Conservation (phyloP, 2,329 filamentous ascomycete genomes). For the Beauveria bassiana region DNA sequence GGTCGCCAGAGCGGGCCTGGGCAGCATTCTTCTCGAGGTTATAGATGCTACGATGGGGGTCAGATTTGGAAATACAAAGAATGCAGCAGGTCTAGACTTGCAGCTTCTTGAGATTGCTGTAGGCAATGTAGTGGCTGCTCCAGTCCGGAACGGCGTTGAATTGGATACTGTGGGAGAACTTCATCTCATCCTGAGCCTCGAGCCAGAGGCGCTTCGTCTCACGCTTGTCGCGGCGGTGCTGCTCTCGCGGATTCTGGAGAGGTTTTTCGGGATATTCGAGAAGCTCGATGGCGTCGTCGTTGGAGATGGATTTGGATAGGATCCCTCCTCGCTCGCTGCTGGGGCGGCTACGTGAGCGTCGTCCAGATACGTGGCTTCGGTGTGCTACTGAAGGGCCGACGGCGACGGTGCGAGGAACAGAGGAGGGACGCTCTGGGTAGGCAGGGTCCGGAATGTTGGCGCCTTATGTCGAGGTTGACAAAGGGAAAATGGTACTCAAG, state of each 20-base stretch:
- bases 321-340: constrained; percentile 30
- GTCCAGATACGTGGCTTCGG: constrained; percentile 11
- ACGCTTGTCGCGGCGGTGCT: constrained; percentile 35
- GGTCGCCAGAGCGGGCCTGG: constrained; percentile 56
- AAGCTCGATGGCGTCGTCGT: constrained; percentile 32
- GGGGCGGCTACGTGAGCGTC: constrained; percentile 17
- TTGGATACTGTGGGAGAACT: constrained; percentile 99
- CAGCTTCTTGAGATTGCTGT: constrained; percentile 98
- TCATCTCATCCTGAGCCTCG: constrained; percentile 80
- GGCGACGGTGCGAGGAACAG: constrained; percentile 22
- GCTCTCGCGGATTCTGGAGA: neutral
- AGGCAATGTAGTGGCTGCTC: constrained; percentile 96
- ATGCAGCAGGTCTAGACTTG: constrained; percentile 35
- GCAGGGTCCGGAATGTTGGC: constrained; percentile 28
- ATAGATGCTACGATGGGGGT: constrained; percentile 62
- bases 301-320: constrained; percentile 3
- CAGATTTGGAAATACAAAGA: neutral
- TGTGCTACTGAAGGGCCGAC: constrained; percentile 15
- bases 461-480: constrained; percentile 11
- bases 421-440: constrained; percentile 30
- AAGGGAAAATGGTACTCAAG: neutral
- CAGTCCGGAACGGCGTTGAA: constrained; percentile 99
- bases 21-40: constrained; percentile 81
- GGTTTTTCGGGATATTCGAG: constrained; percentile 28
- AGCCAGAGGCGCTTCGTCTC: constrained; percentile 61